phyloP scores from a whole-genome alignment of 768 basidiomycete species.

The Termitomyces sp. region DNA sequence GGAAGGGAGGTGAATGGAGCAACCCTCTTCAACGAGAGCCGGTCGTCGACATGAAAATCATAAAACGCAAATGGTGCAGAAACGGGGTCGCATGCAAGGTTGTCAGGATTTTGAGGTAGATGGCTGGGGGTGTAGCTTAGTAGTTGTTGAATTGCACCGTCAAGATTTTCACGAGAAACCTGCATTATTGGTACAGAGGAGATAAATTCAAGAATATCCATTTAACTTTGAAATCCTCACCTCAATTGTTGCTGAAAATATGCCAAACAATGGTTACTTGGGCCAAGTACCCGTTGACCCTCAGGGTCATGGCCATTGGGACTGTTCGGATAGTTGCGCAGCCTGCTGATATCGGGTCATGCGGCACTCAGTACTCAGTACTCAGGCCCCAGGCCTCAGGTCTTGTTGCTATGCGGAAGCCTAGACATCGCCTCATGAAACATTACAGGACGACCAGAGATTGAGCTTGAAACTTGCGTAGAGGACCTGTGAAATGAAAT shows the following conservation, averaged over 20 bases:
- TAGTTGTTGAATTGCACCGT: conserved; percentile 1
- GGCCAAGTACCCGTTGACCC: neutral
- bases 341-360: no score
- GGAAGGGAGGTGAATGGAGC: neutral
- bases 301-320: neutral
- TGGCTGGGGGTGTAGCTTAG: neutral
- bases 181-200: neutral
- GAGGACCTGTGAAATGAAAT: no score
- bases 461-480: no score
- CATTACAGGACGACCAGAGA: no score
- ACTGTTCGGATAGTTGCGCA: no score
- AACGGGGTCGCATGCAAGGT: neutral
- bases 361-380: no score
- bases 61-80: conserved; percentile 2
- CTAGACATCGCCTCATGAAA: no score
- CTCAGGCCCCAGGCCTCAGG: no score
- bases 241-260: neutral
- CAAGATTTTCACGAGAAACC: conserved; percentile 7
- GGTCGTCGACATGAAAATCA: conserved; percentile 7
- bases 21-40: conserved; percentile 4
- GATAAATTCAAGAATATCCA: neutral
- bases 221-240: neutral
- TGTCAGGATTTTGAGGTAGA: neutral
- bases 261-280: neutral
- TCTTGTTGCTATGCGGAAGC: no score